Base-by-base conservation (phyloP, 805 yeast species). In the Kodamaea kaohsiungensis region DNA sequence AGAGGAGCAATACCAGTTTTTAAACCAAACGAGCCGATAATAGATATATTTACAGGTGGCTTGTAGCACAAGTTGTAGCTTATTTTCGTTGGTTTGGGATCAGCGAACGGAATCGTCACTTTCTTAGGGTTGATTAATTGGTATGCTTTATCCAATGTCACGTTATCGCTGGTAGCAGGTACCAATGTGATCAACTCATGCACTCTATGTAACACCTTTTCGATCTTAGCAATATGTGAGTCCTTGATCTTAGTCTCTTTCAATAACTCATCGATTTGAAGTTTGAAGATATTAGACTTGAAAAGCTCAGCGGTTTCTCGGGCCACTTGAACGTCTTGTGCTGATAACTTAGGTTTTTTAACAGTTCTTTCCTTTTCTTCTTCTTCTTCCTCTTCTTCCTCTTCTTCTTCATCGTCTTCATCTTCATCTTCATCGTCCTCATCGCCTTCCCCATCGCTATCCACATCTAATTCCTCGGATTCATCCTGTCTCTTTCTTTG, bases 271-370 rank as follows among this genome's bases (percentile, higher is more conserved):
- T 92, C 98, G 56, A 95, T 91, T 73, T 95, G 97, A 54, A 95
- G 72, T 69, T 95, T 95, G 84, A 95, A 93, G 53, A 95, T 91
- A 70, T 92, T 95, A 7, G 97, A 91, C 65, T 92, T 91, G 83
- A 92, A 95, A 46, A 93, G 74, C 68, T 92, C 98, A 0, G 96
- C 95, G 0, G 98, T 89, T 68, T 92, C 98, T 62, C 96, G 81
- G 0, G 97, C 97, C 2, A 88, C 81, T 63, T 93, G 97, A 46
- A 93, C 85, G 55, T 95, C 97, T 61, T 90, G 92, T 0, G 95
- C 85, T 0, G 88, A 74, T 19, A 84, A 63, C 46, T 62, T 66
- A 42, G 70, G 76, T 53, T 70, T 73, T 58, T 76, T 75, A 9
- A 38, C 39, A 52, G 48, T 17, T 43, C 49, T 22, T 54, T 51